A percentile compares a stretch with the other conserved stretches of the same genome.
Conservation (phyloP, 345 rosid genomes). For the Salix dunnii region DNA sequence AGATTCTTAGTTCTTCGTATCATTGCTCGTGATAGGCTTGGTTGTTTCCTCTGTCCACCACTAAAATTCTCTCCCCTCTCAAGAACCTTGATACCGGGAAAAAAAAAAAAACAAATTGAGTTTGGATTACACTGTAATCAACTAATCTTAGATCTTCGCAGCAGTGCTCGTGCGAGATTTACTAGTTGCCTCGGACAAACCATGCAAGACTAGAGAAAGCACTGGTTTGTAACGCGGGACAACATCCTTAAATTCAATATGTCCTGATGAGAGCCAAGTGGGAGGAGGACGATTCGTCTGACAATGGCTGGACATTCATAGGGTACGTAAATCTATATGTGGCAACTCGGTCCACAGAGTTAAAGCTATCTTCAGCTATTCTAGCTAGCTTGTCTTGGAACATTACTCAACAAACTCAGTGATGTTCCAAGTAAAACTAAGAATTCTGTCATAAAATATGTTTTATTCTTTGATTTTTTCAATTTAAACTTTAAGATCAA, state of each 20-base stretch:
- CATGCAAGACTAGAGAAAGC: conserved; percentile 85
- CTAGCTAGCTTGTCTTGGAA: conserved; percentile 7
- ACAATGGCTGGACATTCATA: conserved; percentile 67
- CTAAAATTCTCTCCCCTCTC: conserved; percentile 23
- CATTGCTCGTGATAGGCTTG: conserved; percentile 16
- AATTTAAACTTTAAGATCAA: no score
- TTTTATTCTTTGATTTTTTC: no score
- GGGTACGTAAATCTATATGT: conserved; percentile 58
- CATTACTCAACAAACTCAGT: conserved; percentile 3
- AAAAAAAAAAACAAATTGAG: conserved; percentile 52
- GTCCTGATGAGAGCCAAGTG: conserved; percentile 88
- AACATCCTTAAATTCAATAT: conserved; percentile 70
- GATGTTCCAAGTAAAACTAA: conserved; percentile 8
- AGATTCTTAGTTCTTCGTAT: conserved; percentile 8
- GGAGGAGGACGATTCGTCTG: conserved; percentile 86
- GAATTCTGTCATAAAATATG: background rate
- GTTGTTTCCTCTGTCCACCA: conserved; percentile 24
- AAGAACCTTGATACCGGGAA: conserved; percentile 13
- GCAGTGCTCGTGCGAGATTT: no score
- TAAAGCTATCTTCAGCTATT: conserved; percentile 14
- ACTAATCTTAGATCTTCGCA: conserved; percentile 27
- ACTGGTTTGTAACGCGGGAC: conserved; percentile 83
- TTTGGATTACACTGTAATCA: conserved; percentile 81
- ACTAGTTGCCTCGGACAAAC: conserved; percentile 13
- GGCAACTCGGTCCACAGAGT: conserved; percentile 44